Percentiles rank a stretch among this genome's conserved stretches.
These are phyloP conservation scores for Durio zibethinus DNA, from an alignment of 345 rosid species.

Conservation along the genomic window DNA sequence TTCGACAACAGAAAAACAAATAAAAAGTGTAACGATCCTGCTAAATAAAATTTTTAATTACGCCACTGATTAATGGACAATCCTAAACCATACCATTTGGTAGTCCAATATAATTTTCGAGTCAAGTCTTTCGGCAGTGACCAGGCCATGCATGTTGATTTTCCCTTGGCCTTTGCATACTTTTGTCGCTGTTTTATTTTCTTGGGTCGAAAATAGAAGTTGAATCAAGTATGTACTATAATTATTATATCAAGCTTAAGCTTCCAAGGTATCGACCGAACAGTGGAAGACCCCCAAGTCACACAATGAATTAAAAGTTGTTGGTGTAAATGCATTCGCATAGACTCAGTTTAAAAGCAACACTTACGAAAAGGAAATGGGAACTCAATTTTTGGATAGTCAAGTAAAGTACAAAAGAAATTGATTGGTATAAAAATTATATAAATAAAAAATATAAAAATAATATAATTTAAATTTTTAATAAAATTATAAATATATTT, in stretches of 20 bases:
- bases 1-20: too few relatives aligned
- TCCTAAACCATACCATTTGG: neutral
- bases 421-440: too few relatives aligned
- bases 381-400: neutral
- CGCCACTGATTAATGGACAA: neutral
- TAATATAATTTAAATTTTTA: too few relatives aligned
- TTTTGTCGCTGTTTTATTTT: neutral
- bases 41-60: too few relatives aligned
- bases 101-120: neutral
- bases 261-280: neutral
- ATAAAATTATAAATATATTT: too few relatives aligned
- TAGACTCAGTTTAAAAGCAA: neutral
- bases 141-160: neutral
- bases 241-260: neutral
- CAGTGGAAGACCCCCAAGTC: neutral
- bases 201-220: neutral
- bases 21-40: too few relatives aligned
- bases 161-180: neutral
- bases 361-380: neutral
- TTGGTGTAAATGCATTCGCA: neutral
- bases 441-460: too few relatives aligned
- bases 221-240: neutral
- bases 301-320: neutral
- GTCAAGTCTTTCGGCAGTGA: neutral
- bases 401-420: neutral